These are phyloP conservation scores for Lentinula novae-zelandiae DNA, from an alignment of 1,284 basidiomycete genomes.

Conservation along the genomic window DNA sequence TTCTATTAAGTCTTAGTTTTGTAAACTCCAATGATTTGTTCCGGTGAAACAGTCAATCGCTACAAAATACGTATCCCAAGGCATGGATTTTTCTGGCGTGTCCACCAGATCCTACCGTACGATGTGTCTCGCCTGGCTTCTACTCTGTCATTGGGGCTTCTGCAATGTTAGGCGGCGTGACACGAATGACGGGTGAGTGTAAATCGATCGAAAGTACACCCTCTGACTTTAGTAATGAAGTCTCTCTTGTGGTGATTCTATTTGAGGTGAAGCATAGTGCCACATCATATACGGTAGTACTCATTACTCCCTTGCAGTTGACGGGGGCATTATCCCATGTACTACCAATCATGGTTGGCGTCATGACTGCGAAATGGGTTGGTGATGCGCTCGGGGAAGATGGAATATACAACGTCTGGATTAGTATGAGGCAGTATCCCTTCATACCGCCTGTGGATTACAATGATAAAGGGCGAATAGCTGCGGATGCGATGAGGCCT, in stretches of 20 bases:
- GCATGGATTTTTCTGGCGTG: constrained; percentile 70
- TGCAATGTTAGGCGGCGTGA: constrained; percentile 78
- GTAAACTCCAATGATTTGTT: not conserved
- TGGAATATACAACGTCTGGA: constrained; percentile 76
- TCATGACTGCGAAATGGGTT: constrained; percentile 75
- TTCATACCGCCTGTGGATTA: constrained; percentile 73
- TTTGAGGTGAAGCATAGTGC: constrained; percentile 47
- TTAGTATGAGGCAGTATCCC: constrained; percentile 66
- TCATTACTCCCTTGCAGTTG: constrained; percentile 33
- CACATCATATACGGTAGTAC: not conserved
- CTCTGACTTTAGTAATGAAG: constrained; percentile 28
- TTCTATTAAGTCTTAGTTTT: not conserved
- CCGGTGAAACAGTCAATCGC: constrained; percentile 45
- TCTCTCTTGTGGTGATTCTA: constrained; percentile 70
- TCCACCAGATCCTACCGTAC: constrained; percentile 62
- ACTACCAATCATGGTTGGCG: constrained; percentile 75
- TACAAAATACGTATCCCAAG: constrained; percentile 56
- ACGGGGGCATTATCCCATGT: constrained; percentile 74
- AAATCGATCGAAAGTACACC: not conserved
- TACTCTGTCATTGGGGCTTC: constrained; percentile 84
- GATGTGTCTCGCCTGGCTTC: constrained; percentile 76
- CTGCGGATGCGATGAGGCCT: constrained; percentile 60
- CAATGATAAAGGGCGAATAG: constrained; percentile 61
- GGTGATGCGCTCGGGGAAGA: constrained; percentile 69
- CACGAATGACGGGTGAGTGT: constrained; percentile 69